Conservation (phyloP, 306 rosid genomes). For the Canavalia ensiformis region DNA sequence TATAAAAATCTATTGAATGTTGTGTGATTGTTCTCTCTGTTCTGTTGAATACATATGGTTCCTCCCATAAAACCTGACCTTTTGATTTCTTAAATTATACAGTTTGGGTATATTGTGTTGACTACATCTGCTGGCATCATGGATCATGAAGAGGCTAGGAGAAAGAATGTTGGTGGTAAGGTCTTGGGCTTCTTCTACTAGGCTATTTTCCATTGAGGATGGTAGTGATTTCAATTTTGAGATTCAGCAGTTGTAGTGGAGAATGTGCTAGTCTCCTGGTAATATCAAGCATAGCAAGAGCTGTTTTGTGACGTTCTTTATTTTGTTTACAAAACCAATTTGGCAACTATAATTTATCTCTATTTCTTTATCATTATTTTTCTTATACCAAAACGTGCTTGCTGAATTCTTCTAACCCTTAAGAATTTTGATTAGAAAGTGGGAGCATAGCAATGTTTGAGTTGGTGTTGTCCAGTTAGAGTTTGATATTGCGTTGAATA, state of each 20-base stretch:
- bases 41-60: neutral
- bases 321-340: conserved; percentile 41
- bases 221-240: conserved; percentile 38
- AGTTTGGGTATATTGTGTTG: conserved; percentile 65
- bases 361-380: conserved; percentile 24
- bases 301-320: conserved; percentile 33
- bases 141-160: conserved; percentile 70
- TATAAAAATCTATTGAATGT: too few relatives aligned
- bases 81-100: conserved; percentile 24
- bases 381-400: conserved; percentile 20
- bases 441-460: neutral
- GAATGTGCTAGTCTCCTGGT: conserved; percentile 24
- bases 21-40: neutral
- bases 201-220: conserved; percentile 2
- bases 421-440: neutral
- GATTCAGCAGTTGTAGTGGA: conserved; percentile 26
- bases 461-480: neutral
- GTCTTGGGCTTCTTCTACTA: conserved; percentile 64
- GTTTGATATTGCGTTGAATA: conserved; percentile 3
- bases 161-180: conserved; percentile 63
- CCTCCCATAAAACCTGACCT: neutral
- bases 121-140: conserved; percentile 65
- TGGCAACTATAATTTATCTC: conserved; percentile 25
- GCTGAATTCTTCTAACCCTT: neutral
- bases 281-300: conserved; percentile 28